These are phyloP conservation scores for Mortierella sp. DNA, from an alignment of 371 early-diverging fungal species.

Conservation along the genomic window DNA sequence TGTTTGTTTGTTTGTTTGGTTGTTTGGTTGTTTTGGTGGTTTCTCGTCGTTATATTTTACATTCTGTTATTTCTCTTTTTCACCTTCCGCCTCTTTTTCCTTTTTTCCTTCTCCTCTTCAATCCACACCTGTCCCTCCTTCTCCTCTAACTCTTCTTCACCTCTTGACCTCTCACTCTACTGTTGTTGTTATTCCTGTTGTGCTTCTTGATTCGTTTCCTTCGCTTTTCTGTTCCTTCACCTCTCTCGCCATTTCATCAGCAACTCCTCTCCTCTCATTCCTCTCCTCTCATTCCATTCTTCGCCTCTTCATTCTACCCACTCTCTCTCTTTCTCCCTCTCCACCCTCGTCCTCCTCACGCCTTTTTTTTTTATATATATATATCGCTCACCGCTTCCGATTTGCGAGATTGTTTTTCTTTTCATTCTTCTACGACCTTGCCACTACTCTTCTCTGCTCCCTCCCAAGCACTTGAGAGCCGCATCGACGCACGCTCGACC, in stretches of 20 bases:
- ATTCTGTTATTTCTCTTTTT: neutral
- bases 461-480: constrained; percentile 2
- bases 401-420: neutral
- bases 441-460: neutral
- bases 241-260: neutral
- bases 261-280: neutral
- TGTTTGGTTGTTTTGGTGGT: neutral
- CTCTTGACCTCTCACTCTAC: neutral
- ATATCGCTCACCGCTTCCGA: neutral
- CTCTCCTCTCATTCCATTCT: neutral
- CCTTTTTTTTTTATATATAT: neutral
- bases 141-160: neutral
- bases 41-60: too few species aligned
- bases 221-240: neutral
- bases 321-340: neutral
- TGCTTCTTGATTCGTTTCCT: neutral
- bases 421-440: neutral
- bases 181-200: neutral
- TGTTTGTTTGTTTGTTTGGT: neutral
- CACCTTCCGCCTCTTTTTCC: neutral
- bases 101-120: neutral
- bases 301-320: neutral
- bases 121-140: too few species aligned
- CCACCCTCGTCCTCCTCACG: too few species aligned
- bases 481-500: neutral